Percentiles rank a stretch among this genome's conserved stretches.
phyloP scores from a whole-genome alignment of 148 eudicot genomes.

The Suaeda aralocaspica region DNA sequence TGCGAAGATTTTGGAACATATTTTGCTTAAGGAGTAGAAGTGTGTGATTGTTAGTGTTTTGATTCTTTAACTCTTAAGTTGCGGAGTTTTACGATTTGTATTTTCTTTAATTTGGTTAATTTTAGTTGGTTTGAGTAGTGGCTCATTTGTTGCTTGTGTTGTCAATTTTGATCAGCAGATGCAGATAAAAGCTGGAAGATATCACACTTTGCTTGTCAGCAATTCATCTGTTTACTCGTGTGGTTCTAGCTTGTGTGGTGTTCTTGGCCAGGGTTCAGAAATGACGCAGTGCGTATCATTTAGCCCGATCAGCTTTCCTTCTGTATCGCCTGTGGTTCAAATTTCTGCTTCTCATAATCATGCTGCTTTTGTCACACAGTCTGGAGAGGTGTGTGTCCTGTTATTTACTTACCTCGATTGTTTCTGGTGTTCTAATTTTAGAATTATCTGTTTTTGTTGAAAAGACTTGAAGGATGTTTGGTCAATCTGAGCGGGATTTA shows the following conservation, averaged over 20 bases:
- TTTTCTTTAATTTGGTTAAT: not conserved
- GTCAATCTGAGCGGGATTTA: not conserved
- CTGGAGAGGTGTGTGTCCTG: slow-evolving; percentile 69
- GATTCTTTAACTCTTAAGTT: not conserved
- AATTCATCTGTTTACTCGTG: slow-evolving; percentile 78
- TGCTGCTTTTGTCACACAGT: slow-evolving; percentile 79
- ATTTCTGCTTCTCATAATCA: slow-evolving; percentile 94
- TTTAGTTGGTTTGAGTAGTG: not conserved
- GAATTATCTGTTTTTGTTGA: not conserved
- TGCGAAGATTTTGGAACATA: not conserved
- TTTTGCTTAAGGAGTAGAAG: not conserved
- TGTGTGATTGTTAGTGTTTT: not conserved
- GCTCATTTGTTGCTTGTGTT: slow-evolving; percentile 12
- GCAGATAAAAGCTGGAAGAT: slow-evolving; percentile 92
- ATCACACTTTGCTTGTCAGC: slow-evolving; percentile 79
- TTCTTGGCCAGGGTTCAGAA: slow-evolving; percentile 97
- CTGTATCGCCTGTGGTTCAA: slow-evolving; percentile 49
- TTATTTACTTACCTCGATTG: not conserved
- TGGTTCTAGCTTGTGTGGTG: slow-evolving; percentile 94
- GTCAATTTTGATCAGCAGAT: slow-evolving; percentile 48
- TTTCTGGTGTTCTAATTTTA: not conserved
- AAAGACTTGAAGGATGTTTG: not conserved
- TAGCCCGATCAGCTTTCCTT: slow-evolving; percentile 65
- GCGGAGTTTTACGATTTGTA: no score
- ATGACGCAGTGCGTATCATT: slow-evolving; percentile 71